These are phyloP conservation scores for Aquilaria malaccensis DNA, from an alignment of 345 rosid species.

Conservation along the genomic window DNA sequence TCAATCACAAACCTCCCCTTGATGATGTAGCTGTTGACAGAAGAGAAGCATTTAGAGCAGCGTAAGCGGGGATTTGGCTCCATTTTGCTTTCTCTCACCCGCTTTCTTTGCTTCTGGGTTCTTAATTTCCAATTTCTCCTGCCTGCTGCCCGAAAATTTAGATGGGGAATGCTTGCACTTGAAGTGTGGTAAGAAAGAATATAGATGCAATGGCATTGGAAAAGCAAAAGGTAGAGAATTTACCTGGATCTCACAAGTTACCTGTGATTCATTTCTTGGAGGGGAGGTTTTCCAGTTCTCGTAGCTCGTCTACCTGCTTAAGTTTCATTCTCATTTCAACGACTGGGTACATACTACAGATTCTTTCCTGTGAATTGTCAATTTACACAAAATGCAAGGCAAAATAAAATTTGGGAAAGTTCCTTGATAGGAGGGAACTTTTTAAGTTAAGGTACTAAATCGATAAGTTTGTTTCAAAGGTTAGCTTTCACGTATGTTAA, in stretches of 20 bases:
- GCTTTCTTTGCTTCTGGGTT: neutral
- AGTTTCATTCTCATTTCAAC: no score
- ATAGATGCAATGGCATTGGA: neutral
- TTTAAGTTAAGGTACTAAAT: no score
- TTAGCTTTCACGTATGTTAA: neutral
- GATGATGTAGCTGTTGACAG: slow-evolving; percentile 10
- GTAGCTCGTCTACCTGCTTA: no score
- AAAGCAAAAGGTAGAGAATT: no score
- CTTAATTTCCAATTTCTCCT: neutral
- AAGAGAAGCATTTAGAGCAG: no score
- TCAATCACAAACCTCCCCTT: slow-evolving; percentile 29
- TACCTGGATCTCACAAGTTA: neutral
- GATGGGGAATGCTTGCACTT: neutral
- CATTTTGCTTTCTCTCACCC: slow-evolving; percentile 3
- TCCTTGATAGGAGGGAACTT: neutral
- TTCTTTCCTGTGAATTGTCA: neutral
- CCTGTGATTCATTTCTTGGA: slow-evolving; percentile 38
- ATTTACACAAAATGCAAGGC: neutral
- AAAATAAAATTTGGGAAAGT: no score
- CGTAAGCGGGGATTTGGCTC: neutral
- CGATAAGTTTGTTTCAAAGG: no score
- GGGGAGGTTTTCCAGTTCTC: slow-evolving; percentile 17
- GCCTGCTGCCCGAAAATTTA: neutral
- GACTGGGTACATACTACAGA: no score
- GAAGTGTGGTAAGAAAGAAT: neutral